Percentiles rank a stretch among this genome's conserved stretches.
These are phyloP conservation scores for Cyathus striatus DNA, from an alignment of 768 basidiomycete species.

Conservation along the genomic window DNA sequence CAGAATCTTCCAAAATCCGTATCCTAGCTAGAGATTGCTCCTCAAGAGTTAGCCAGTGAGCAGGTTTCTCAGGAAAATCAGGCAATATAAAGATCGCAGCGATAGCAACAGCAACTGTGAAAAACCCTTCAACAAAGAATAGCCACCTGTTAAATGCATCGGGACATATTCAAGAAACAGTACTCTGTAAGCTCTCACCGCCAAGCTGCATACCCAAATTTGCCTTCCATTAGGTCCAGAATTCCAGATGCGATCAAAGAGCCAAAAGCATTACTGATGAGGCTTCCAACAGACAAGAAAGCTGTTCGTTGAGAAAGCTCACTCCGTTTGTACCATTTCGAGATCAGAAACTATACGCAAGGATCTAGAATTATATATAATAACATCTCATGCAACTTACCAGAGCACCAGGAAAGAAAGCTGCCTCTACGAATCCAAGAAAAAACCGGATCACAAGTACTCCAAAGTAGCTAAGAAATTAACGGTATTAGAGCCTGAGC, in stretches of 20 bases:
- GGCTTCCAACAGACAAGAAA: slow-evolving; percentile 62
- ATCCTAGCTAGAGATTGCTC: slow-evolving; percentile 53
- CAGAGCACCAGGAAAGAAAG: slow-evolving; percentile 67
- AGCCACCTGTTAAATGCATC: slow-evolving; percentile 47
- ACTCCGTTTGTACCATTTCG: slow-evolving; percentile 68
- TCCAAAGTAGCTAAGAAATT: slow-evolving; percentile 47
- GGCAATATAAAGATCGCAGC: slow-evolving; percentile 62
- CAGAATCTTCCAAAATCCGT: slow-evolving; percentile 59
- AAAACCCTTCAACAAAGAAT: slow-evolving; percentile 62
- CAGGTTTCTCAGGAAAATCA: slow-evolving; percentile 60
- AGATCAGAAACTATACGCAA: slow-evolving; percentile 39
- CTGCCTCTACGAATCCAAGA: slow-evolving; percentile 70
- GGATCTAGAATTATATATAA: not conserved
- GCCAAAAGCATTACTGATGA: slow-evolving; percentile 82
- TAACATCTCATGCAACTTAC: slow-evolving; percentile 19
- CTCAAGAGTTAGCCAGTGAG: slow-evolving; percentile 48
- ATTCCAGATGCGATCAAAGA: slow-evolving; percentile 75
- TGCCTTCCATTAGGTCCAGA: slow-evolving; percentile 65
- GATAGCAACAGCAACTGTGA: slow-evolving; percentile 48
- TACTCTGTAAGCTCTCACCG: slow-evolving; percentile 30
- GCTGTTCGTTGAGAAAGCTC: slow-evolving; percentile 71
- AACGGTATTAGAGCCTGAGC: not conserved
- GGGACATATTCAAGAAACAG: not conserved
- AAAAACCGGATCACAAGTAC: slow-evolving; percentile 69
- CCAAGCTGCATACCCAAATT: slow-evolving; percentile 68